Percentiles rank a stretch among this genome's conserved stretches.
Conservation (phyloP, 2,329 filamentous ascomycete genomes). For the Colletotrichum higginsianum region DNA sequence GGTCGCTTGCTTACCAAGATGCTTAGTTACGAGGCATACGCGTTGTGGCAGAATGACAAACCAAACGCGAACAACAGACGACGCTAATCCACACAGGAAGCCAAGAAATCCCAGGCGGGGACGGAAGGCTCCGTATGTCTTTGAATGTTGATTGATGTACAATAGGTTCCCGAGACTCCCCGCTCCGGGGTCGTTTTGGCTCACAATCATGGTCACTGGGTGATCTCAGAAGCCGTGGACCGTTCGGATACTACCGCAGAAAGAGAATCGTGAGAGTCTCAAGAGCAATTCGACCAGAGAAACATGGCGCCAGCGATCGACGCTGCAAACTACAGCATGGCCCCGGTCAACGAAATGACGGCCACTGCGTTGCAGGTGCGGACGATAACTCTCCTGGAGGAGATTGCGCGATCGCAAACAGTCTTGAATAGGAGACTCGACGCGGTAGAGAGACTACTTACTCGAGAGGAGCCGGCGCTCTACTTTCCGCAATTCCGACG, state of each 20-base stretch:
- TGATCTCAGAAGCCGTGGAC: not conserved
- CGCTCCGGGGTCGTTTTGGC: not conserved
- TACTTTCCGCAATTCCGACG: slow-evolving; percentile 32
- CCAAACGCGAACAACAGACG: slow-evolving; percentile 37
- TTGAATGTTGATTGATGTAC: not conserved
- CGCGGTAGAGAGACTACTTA: slow-evolving; percentile 25
- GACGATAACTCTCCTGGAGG: slow-evolving; percentile 31
- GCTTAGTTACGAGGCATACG: slow-evolving; percentile 37
- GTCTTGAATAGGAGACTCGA: slow-evolving; percentile 21
- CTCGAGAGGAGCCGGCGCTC: not conserved
- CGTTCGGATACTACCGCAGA: too few species aligned
- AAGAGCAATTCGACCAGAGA: not conserved
- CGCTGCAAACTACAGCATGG: too few species aligned
- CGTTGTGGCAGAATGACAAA: slow-evolving; percentile 41
- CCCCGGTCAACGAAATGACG: not conserved
- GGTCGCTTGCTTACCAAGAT: slow-evolving; percentile 38
- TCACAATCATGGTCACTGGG: not conserved
- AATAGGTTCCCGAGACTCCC: slow-evolving; percentile 22
- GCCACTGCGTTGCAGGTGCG: slow-evolving; percentile 14
- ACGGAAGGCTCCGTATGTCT: not conserved
- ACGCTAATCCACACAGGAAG: slow-evolving; percentile 1
- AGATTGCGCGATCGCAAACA: slow-evolving; percentile 34
- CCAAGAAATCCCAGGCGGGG: slow-evolving; percentile 22
- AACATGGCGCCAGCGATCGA: not conserved
- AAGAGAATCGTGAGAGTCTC: not conserved